Percentiles rank a stretch among this genome's conserved stretches.
These are phyloP conservation scores for Aspergillus sp. DNA, from an alignment of 2,329 filamentous ascomycete species.

Conservation along the genomic window DNA sequence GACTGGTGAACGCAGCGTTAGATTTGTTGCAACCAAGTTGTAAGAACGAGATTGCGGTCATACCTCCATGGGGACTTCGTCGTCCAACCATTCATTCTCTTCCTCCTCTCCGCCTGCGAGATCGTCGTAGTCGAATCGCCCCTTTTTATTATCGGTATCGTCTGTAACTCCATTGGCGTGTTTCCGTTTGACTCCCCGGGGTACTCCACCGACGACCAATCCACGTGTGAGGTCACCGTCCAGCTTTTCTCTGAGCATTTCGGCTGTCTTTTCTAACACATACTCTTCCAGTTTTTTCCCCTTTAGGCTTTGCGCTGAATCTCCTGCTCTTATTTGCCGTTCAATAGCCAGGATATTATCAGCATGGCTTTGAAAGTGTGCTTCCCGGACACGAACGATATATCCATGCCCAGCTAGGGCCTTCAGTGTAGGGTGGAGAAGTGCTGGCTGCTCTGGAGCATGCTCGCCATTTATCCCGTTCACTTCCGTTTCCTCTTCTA, in stretches of 20 bases:
- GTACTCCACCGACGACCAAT: conserved; percentile 32
- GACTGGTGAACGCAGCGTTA: conserved; percentile 51
- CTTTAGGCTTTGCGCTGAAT: conserved; percentile 36
- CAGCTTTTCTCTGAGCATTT: conserved; percentile 34
- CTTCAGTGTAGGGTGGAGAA: conserved; percentile 40
- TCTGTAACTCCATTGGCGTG: conserved; percentile 19
- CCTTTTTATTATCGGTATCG: conserved; percentile 20
- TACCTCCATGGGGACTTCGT: conserved; percentile 42
- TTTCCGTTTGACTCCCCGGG: conserved; percentile 36
- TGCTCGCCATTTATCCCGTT: conserved; percentile 23
- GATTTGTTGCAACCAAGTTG: conserved; percentile 9
- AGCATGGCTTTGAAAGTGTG: conserved; percentile 42
- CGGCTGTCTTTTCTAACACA: conserved; percentile 28
- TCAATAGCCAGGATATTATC: conserved; percentile 42
- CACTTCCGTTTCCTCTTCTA: conserved; percentile 20
- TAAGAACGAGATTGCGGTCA: conserved; percentile 7
- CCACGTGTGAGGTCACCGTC: conserved; percentile 37
- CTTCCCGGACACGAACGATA: conserved; percentile 39
- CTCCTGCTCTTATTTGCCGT: conserved; percentile 29
- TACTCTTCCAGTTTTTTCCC: conserved; percentile 40
- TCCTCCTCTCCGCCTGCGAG: conserved; percentile 30
- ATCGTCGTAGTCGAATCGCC: conserved; percentile 25
- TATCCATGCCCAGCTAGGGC: conserved; percentile 43
- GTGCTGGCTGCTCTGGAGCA: conserved; percentile 20
- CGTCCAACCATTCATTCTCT: conserved; percentile 39